Conservation (phyloP, 345 rosid genomes). For the Durio zibethinus region DNA sequence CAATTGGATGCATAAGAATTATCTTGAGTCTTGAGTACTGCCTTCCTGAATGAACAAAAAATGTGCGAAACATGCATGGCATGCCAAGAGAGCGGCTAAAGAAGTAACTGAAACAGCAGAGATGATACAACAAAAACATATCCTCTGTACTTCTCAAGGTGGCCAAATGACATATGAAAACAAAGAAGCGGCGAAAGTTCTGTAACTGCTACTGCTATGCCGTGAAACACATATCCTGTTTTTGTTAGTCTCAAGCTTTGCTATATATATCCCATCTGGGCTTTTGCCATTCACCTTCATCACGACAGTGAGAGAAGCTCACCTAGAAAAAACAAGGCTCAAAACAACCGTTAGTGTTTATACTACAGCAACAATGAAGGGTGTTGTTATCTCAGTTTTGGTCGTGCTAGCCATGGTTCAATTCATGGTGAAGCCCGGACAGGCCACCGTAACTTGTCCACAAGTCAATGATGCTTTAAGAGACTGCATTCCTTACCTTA, state of each 20-base stretch:
- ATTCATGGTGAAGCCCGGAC: slow-evolving; percentile 9
- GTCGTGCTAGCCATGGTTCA: neutral
- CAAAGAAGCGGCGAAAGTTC: neutral
- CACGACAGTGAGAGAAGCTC: neutral
- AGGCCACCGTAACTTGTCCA: slow-evolving; percentile 1
- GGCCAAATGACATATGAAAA: neutral
- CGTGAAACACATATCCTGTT: neutral
- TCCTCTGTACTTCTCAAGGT: neutral
- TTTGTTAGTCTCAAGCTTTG: neutral
- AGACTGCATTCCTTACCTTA: slow-evolving; percentile 23
- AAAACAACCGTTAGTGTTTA: neutral
- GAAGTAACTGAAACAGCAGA: neutral
- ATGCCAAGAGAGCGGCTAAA: neutral
- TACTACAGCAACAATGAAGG: neutral
- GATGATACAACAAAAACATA: neutral
- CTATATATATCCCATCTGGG: neutral
- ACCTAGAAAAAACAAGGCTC: neutral
- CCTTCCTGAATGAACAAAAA: neutral
- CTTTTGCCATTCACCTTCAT: neutral
- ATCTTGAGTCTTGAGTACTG: neutral
- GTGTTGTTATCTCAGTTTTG: neutral
- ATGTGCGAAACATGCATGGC: neutral
- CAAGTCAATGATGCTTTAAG: slow-evolving; percentile 9
- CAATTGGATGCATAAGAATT: no score
- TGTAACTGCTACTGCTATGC: neutral